Conservation (phyloP, 2,329 filamentous ascomycete species). For the Colletotrichum echinochloae region DNA sequence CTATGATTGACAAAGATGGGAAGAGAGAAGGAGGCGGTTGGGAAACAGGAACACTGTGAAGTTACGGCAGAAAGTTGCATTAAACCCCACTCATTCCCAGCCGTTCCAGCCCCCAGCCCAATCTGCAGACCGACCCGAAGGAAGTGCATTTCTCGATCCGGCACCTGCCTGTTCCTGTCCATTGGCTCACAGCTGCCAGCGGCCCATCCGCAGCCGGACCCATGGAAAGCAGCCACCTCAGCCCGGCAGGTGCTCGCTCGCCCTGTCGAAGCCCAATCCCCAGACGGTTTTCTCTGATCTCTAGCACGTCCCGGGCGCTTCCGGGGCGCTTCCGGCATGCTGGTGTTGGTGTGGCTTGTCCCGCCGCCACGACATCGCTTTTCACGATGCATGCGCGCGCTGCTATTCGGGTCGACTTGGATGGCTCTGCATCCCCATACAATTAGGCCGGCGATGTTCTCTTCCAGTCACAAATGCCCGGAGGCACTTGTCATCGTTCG, state of each 20-base stretch:
- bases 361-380: not conserved
- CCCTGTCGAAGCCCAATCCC: not conserved
- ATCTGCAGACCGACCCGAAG: constrained; percentile 9
- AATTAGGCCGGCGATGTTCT: constrained; percentile 1
- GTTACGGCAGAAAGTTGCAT: constrained; percentile 2
- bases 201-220: constrained; percentile 2
- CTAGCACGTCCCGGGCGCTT: not conserved
- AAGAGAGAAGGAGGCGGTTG: not conserved
- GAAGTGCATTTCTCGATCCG: constrained; percentile 3
- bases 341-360: constrained; percentile 14
- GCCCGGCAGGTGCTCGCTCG: not conserved
- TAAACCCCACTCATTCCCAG: not conserved
- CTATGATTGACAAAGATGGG: not conserved
- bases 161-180: constrained; percentile 17
- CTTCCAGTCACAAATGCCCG: constrained; percentile 1
- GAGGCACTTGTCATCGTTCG: constrained; percentile 12
- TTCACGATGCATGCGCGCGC: not conserved
- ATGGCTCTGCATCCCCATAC: not conserved
- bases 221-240: constrained; percentile 7
- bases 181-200: constrained; percentile 20
- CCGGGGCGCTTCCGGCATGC: constrained; percentile 14
- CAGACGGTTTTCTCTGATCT: not conserved
- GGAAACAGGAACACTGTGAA: not conserved
- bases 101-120: not conserved
- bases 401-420: not conserved